These are phyloP conservation scores for Canavalia ensiformis DNA, from an alignment of 306 rosid species.

Conservation along the genomic window DNA sequence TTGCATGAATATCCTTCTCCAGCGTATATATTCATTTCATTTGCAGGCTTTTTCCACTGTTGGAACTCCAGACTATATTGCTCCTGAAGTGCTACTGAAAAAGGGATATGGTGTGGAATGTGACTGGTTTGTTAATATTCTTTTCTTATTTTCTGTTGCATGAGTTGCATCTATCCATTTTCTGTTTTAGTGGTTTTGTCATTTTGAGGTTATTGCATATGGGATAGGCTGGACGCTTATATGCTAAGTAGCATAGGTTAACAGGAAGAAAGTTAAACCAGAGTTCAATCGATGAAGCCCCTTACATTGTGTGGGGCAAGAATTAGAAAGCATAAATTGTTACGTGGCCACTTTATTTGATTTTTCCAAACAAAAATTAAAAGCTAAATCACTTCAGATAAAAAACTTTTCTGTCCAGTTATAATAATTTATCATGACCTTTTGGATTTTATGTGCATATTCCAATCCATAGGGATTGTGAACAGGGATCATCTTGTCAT, in stretches of 20 bases:
- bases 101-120: constrained; percentile 91
- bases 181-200: not conserved
- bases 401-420: constrained; percentile 4
- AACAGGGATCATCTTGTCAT: constrained; percentile 7
- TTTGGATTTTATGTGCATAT: constrained; percentile 28
- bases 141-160: constrained; percentile 29
- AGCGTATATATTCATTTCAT: constrained; percentile 44
- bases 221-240: no score
- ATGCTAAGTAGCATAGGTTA: not conserved
- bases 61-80: constrained; percentile 94
- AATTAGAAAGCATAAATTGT: not conserved
- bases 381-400: constrained; percentile 2
- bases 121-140: constrained; percentile 75
- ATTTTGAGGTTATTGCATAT: constrained; percentile 40
- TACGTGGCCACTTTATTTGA: not conserved
- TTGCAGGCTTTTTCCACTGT: constrained; percentile 91
- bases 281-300: not conserved
- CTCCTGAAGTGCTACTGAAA: constrained; percentile 90
- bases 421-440: constrained; percentile 2
- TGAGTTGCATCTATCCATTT: constrained; percentile 33
- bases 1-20: constrained; percentile 41
- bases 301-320: not conserved
- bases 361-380: not conserved
- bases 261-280: not conserved
- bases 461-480: constrained; percentile 6